phyloP scores from a whole-genome alignment of 1,139 yeast species.

The Tardiomyces blankii region DNA sequence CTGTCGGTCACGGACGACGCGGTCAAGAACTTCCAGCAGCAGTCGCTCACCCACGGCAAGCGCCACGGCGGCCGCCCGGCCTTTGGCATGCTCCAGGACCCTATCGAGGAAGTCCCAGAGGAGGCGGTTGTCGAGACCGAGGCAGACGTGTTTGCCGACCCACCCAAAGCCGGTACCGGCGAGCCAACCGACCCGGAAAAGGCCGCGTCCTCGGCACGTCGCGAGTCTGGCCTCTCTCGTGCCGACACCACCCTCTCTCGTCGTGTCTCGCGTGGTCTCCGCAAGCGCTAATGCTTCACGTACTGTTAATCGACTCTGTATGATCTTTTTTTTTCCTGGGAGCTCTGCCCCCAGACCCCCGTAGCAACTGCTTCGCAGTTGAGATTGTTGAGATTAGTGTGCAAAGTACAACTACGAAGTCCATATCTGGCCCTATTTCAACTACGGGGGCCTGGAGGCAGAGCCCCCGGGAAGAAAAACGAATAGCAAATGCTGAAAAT shows the following conservation, averaged over 20 bases:
- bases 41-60: conserved; percentile 5
- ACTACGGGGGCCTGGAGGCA: too few species aligned
- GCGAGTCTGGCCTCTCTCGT: not conserved
- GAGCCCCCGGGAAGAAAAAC: too few species aligned
- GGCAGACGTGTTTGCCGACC: not conserved
- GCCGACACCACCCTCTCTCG: not conserved
- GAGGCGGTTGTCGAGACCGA: conserved; percentile 10
- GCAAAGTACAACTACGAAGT: too few species aligned
- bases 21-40: not conserved
- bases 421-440: too few species aligned
- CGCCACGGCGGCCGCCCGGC: not conserved
- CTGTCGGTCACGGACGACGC: not conserved
- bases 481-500: too few species aligned
- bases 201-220: not conserved
- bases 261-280: not conserved
- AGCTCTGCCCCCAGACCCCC: too few species aligned
- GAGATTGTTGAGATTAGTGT: too few species aligned
- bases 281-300: not conserved
- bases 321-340: too few species aligned
- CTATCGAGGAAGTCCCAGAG: not conserved
- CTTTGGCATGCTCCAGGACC: not conserved
- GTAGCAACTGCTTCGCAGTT: too few species aligned
- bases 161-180: not conserved
- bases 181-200: not conserved
- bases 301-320: too few species aligned